Conservation (phyloP, 2,329 filamentous ascomycete genomes). For the Trichoderma sp. region DNA sequence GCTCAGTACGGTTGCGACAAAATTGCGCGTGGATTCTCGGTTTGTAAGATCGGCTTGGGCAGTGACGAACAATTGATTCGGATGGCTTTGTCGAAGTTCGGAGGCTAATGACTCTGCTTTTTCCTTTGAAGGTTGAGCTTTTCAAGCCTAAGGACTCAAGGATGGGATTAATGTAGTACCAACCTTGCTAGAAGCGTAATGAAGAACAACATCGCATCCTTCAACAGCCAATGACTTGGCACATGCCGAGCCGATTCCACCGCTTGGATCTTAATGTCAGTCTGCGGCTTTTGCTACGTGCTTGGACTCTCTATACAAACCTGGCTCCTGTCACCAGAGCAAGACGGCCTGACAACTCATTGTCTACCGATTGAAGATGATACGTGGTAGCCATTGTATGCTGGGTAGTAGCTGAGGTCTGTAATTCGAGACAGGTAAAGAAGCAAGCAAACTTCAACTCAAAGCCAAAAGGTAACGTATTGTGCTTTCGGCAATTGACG, state of each 20-base stretch:
- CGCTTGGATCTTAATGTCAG: neutral
- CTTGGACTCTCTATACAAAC: neutral
- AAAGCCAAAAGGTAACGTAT: neutral
- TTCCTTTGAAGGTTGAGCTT: neutral
- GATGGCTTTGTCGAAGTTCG: neutral
- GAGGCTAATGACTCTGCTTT: neutral
- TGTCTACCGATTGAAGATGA: neutral
- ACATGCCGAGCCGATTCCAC: slow-evolving; percentile 3
- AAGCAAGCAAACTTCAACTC: neutral
- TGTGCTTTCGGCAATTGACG: neutral
- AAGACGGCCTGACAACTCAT: neutral
- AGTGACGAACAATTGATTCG: neutral
- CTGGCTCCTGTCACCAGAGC: neutral
- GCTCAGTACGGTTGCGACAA: neutral
- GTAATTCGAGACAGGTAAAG: neutral
- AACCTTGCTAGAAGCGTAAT: slow-evolving; percentile 8
- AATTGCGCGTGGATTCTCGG: neutral
- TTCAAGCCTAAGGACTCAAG: neutral
- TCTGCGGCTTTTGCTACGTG: neutral
- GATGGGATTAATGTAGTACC: neutral
- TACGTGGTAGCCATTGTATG: neutral
- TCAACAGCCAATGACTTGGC: neutral
- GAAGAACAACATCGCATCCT: neutral
- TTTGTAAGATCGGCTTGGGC: neutral
- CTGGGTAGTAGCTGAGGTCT: neutral